phyloP scores from a whole-genome alignment of 352 stramenopile species.

The Peronosclerospora sorghi region DNA sequence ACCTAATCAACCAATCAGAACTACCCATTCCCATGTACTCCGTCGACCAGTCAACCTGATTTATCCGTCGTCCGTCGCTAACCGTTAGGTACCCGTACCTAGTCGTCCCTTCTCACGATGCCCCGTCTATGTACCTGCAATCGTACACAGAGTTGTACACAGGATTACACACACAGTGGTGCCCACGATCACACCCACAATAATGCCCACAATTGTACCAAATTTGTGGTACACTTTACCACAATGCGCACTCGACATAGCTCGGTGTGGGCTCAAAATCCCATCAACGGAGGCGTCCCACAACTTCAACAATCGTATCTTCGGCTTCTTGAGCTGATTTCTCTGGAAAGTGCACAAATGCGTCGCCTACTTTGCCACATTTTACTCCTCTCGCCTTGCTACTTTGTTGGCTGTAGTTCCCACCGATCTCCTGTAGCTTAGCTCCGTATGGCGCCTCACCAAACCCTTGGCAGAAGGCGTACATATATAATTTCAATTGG shows the following conservation, averaged over 20 bases:
- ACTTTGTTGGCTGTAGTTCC: conserved; percentile 5
- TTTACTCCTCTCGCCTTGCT: conserved; percentile 2
- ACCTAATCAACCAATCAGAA: no score
- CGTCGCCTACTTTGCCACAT: conserved; percentile 12
- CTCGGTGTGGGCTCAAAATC: conserved; percentile 43
- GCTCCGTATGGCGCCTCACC: conserved; percentile 40
- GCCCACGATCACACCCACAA: no score
- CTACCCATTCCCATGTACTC: no score
- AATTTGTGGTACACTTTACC: no score
- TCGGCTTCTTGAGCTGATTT: conserved; percentile 24
- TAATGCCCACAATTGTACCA: no score
- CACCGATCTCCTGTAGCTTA: conserved; percentile 46
- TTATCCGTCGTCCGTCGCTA: no score
- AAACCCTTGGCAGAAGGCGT: conserved; percentile 51
- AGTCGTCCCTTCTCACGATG: no score
- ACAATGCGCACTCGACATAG: conserved; percentile 58
- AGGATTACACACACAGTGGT: no score
- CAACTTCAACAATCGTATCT: conserved; percentile 27
- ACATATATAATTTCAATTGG: conserved; percentile 78
- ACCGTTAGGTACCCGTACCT: no score
- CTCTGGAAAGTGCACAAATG: conserved; percentile 31
- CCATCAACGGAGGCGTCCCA: conserved; percentile 24
- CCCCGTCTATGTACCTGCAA: no score
- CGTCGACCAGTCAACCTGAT: no score
- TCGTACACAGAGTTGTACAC: no score